Evolutionary conservation across 129 eudicot species (phyloP).

Genomic region (Artemisia annua): DNA sequence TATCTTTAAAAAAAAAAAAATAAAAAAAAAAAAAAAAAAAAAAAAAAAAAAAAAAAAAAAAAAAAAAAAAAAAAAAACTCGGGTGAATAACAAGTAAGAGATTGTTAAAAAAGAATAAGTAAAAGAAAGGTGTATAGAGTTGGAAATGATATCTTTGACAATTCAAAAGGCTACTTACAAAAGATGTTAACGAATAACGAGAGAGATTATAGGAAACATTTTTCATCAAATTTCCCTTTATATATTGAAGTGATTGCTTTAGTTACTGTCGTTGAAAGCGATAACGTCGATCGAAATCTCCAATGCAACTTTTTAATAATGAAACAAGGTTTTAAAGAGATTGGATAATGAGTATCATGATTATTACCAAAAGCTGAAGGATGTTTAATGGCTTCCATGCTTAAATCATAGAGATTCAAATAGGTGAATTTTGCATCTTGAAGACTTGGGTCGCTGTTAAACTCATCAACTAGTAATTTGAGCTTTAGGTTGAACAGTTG

Average conservation of each 20-base stretch:
- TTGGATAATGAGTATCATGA: not conserved
- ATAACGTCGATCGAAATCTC: too few species aligned
- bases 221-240: too few species aligned
- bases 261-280: not conserved
- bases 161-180: not conserved
- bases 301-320: not conserved
- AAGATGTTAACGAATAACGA: not conserved
- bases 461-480: slow-evolving; percentile 34
- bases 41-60: rapidly evolving
- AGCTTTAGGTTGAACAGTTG: slow-evolving; percentile 41
- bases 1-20: too few species aligned
- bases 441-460: slow-evolving; percentile 33
- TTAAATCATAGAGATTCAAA: slow-evolving; percentile 41
- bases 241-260: too few species aligned
- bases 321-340: not conserved
- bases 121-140: not conserved
- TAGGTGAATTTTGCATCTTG: slow-evolving; percentile 43
- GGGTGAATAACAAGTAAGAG: not conserved
- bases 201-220: too few species aligned
- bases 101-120: too few species aligned
- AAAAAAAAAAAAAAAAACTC: too few species aligned
- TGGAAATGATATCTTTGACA: not conserved
- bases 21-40: too few species aligned
- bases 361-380: slow-evolving; percentile 35
- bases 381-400: slow-evolving; percentile 24